Conservation (phyloP, 768 basidiomycete genomes). For the Boletus rubroflammeus region DNA sequence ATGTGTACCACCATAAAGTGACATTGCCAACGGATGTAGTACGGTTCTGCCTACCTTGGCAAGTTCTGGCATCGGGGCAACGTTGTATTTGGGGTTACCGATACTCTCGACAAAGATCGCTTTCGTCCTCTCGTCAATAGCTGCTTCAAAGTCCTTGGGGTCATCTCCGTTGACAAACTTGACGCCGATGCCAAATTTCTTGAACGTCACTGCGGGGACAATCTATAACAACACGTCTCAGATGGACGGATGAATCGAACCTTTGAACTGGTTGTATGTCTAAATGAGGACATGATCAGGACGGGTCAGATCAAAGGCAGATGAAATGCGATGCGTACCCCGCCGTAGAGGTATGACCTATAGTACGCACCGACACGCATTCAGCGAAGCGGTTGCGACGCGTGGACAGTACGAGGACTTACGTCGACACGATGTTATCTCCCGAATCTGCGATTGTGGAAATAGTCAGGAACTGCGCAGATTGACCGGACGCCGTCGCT, state of each 20-base stretch:
- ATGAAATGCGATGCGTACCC: constrained; percentile 35
- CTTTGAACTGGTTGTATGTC: constrained; percentile 67
- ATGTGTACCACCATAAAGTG: not conserved
- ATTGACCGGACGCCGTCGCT: constrained; percentile 53
- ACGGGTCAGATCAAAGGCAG: not conserved
- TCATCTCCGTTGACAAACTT: constrained; percentile 51
- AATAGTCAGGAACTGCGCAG: constrained; percentile 61
- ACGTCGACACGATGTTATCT: constrained; percentile 66
- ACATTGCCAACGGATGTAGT: not conserved
- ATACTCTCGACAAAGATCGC: constrained; percentile 59
- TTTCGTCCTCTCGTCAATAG: constrained; percentile 60
- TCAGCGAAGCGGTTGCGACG: not conserved
- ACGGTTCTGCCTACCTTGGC: constrained; percentile 40
- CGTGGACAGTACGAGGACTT: constrained; percentile 8
- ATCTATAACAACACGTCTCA: not conserved
- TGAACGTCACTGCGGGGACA: constrained; percentile 42
- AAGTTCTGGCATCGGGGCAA: constrained; percentile 53
- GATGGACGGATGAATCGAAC: constrained; percentile 20
- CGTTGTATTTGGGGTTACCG: constrained; percentile 57
- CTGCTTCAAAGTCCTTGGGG: constrained; percentile 45
- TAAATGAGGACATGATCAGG: constrained; percentile 15
- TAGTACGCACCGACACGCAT: not conserved
- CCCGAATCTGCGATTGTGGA: constrained; percentile 48
- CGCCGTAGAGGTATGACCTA: constrained; percentile 57
- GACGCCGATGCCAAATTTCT: constrained; percentile 50